Evolutionary conservation across 129 eudicot species (phyloP), one percentile per base, ranked within the genome.

Genomic region (Tagetes erecta): DNA sequence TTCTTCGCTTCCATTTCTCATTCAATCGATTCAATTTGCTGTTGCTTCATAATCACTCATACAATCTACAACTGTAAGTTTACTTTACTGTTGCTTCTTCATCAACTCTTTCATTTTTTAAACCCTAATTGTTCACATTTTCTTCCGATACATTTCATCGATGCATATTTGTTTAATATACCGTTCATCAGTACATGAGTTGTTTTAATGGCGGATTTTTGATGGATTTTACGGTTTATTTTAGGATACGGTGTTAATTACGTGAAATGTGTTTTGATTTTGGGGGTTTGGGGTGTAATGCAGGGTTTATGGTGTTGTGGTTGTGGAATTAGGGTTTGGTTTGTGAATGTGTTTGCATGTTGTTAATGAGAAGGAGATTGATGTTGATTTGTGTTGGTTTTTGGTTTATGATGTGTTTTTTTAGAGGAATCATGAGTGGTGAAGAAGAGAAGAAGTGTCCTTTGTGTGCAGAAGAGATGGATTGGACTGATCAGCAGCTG

Each of bases 381-480:
- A 30, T 40, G 59, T 4, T 67, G 20, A 8, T 59, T 67, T 35
- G 3, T 49, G 14, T 47, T 30, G 30, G 10, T 74, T 76, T 0
- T 76, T 67, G 74, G 39, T 3, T 45, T 5, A 44, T 77, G 72
- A 42, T 76, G 80, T 40, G 67, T 46, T 62, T 52, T 52, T 39
- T 20, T 67, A 85, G 86, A 80, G 87, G 68, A 70, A 80, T 44
- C 70, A 87, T 76, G 96, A 87, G 81, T 58, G 68, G 63, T 62
- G 87, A 85, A 77, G 91, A 84, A 67, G 96, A 84, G 84, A 90
- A 87, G 77, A 87, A 85, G 80, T 90, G 96, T 65, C 96, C 96
- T 47, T 82, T 90, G 37, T 90, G 96, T 73, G 94, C 94, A 27
- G 94, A 90, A 76, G 96, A 86, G 79, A 90, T 87, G 96, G 96